phyloP scores from a whole-genome alignment of 768 basidiomycete genomes.

The Tricholoma saponaceum region DNA sequence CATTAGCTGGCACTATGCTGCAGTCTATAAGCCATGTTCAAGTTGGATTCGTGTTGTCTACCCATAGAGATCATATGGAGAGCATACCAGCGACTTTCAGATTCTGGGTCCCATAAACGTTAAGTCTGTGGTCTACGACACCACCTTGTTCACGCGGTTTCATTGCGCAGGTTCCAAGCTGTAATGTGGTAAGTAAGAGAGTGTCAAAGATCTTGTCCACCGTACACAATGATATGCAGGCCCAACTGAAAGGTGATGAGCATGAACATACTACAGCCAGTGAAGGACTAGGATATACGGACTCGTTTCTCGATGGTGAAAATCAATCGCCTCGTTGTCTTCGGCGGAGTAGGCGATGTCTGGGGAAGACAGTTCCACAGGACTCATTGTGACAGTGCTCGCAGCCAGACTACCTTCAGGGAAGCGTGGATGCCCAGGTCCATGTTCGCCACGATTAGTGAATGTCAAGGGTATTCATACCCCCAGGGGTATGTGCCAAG shows the following conservation, averaged over 20 bases:
- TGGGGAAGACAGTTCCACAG: constrained; percentile 28
- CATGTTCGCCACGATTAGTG: constrained; percentile 32
- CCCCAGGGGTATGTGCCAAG: too few relatives aligned
- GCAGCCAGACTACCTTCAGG: too few relatives aligned
- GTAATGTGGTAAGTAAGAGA: not conserved
- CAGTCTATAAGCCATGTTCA: constrained; percentile 20
- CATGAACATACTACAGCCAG: not conserved
- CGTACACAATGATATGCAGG: constrained; percentile 46
- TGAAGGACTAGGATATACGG: constrained; percentile 3
- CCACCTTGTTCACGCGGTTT: constrained; percentile 55
- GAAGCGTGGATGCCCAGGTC: constrained; percentile 32
- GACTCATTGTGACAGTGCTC: constrained; percentile 15
- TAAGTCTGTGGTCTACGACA: constrained; percentile 58
- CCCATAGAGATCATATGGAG: not conserved
- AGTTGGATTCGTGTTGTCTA: not conserved
- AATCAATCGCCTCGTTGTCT: constrained; percentile 41
- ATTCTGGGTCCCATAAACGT: too few relatives aligned
- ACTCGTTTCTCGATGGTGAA: constrained; percentile 31
- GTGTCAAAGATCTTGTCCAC: not conserved
- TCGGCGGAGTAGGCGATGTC: too few relatives aligned
- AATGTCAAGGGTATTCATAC: too few relatives aligned
- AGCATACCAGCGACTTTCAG: constrained; percentile 53
- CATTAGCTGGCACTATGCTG: constrained; percentile 33
- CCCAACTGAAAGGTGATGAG: constrained; percentile 21
- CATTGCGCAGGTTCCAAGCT: too few relatives aligned